A percentile compares a stretch with the other conserved stretches of the same genome.
phyloP scores from a whole-genome alignment of 2,329 filamentous ascomycete species.

The Tolypocladium tundrense region DNA sequence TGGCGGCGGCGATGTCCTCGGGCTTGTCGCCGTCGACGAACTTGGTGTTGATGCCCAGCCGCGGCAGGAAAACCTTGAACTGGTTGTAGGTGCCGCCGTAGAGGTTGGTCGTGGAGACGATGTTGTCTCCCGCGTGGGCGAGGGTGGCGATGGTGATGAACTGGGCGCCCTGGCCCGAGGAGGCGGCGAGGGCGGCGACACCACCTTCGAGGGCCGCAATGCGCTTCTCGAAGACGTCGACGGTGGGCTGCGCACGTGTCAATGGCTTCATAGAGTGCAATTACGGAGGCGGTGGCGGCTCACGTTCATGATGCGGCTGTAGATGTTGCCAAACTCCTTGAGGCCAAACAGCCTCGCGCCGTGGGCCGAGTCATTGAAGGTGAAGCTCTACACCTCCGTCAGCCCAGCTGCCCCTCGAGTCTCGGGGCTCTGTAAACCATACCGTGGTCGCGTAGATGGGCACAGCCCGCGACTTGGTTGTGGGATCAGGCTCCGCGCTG shows the following conservation, averaged over 20 bases:
- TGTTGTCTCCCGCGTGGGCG: constrained; percentile 85
- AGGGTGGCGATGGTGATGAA: constrained; percentile 82
- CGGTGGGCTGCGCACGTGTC: constrained; percentile 56
- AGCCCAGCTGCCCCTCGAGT: background rate
- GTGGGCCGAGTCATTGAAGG: constrained; percentile 93
- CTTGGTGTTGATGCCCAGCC: constrained; percentile 81
- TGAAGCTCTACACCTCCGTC: constrained; percentile 53
- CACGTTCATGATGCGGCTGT: constrained; percentile 92
- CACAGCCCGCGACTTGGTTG: constrained; percentile 80
- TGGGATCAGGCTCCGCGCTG: constrained; percentile 69
- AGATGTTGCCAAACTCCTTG: constrained; percentile 96
- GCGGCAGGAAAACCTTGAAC: constrained; percentile 80
- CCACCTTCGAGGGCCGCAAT: constrained; percentile 94
- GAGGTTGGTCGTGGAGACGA: constrained; percentile 79
- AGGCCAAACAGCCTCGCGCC: constrained; percentile 91
- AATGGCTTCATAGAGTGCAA: background rate
- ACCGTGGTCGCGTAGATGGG: constrained; percentile 92
- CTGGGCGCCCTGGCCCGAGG: constrained; percentile 83
- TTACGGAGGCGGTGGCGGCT: constrained; percentile 15
- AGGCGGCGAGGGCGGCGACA: constrained; percentile 70
- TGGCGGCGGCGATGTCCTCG: constrained; percentile 68
- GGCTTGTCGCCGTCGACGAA: constrained; percentile 75
- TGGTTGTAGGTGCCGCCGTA: constrained; percentile 98
- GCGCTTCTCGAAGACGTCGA: constrained; percentile 93
- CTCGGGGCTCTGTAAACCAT: constrained; percentile 1